Conservation (phyloP, 192 early-diverging fungal species). For the Coemansia sp. region DNA sequence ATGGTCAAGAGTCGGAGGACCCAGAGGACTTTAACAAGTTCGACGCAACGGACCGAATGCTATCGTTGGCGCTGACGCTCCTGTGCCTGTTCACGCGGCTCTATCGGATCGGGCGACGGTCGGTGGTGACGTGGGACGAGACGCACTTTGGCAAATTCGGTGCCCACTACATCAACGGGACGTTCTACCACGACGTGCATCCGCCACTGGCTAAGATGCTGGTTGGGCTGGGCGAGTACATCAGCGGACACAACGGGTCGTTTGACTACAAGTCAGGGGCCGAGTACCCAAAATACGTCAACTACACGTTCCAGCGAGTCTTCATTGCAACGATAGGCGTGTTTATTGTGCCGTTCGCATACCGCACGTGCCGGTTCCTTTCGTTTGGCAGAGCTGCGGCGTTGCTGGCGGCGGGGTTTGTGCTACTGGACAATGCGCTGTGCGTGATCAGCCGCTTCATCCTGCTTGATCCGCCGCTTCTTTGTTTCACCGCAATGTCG, state of each 20-base stretch:
- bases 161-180: slow-evolving; percentile 85
- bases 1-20: neutral
- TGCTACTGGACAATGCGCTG: slow-evolving; percentile 65
- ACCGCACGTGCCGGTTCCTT: slow-evolving; percentile 62
- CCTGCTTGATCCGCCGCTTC: slow-evolving; percentile 67
- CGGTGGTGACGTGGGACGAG: slow-evolving; percentile 79
- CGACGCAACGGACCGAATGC: slow-evolving; percentile 11
- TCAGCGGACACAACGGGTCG: slow-evolving; percentile 66
- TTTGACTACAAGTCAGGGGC: slow-evolving; percentile 64
- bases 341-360: slow-evolving; percentile 64
- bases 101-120: slow-evolving; percentile 59
- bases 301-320: slow-evolving; percentile 64
- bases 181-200: slow-evolving; percentile 97
- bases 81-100: slow-evolving; percentile 41
- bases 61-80: slow-evolving; percentile 16
- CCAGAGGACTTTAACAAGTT: slow-evolving; percentile 2
- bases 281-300: slow-evolving; percentile 58
- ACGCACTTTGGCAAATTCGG: slow-evolving; percentile 98
- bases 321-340: slow-evolving; percentile 63
- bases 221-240: slow-evolving; percentile 59
- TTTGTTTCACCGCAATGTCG: slow-evolving; percentile 64
- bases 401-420: slow-evolving; percentile 61
- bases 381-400: slow-evolving; percentile 50
- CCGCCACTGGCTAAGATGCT: slow-evolving; percentile 89
- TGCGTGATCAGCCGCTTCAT: slow-evolving; percentile 66